These are phyloP conservation scores for Penicillium coffeae DNA, from an alignment of 495 filamentous ascomycete genomes.

Conservation along the genomic window DNA sequence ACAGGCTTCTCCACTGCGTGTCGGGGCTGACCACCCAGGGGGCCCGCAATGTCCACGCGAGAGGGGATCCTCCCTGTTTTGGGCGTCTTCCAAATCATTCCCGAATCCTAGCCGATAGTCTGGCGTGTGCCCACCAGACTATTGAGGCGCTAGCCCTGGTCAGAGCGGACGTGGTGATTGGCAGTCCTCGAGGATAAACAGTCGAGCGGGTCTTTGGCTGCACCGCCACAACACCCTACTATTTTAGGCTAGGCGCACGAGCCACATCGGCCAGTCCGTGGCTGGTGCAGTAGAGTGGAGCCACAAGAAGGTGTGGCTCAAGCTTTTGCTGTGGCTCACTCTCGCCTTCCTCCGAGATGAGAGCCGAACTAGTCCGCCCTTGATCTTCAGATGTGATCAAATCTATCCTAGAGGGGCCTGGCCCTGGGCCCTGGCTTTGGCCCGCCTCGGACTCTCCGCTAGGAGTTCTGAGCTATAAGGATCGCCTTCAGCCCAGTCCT, in stretches of 20 bases:
- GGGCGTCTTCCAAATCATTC: slow-evolving; percentile 18
- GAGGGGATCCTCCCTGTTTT: background rate
- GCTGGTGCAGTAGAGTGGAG: slow-evolving; percentile 9
- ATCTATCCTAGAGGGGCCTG: no score
- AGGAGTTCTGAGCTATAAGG: slow-evolving; percentile 20
- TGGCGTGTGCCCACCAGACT: slow-evolving; percentile 9
- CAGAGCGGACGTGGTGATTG: slow-evolving; percentile 8
- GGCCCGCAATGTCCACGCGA: background rate
- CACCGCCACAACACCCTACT: slow-evolving; percentile 19
- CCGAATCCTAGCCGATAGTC: slow-evolving; percentile 5
- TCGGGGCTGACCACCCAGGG: background rate
- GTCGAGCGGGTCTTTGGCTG: background rate
- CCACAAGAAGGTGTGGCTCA: slow-evolving; percentile 24
- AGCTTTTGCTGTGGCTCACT: slow-evolving; percentile 15
- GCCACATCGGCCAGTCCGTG: slow-evolving; percentile 27
- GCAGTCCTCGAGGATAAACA: background rate
- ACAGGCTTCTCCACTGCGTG: background rate
- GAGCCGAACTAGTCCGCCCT: slow-evolving; percentile 30
- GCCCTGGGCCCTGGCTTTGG: no score
- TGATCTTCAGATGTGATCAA: slow-evolving; percentile 29
- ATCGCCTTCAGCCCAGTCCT: background rate
- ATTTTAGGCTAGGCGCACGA: slow-evolving; percentile 17
- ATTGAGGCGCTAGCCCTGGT: slow-evolving; percentile 21
- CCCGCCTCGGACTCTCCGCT: slow-evolving; percentile 24
- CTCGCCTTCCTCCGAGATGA: slow-evolving; percentile 17